phyloP scores from a whole-genome alignment of 192 early-diverging fungal species.

The Backusella liffmaniae region DNA sequence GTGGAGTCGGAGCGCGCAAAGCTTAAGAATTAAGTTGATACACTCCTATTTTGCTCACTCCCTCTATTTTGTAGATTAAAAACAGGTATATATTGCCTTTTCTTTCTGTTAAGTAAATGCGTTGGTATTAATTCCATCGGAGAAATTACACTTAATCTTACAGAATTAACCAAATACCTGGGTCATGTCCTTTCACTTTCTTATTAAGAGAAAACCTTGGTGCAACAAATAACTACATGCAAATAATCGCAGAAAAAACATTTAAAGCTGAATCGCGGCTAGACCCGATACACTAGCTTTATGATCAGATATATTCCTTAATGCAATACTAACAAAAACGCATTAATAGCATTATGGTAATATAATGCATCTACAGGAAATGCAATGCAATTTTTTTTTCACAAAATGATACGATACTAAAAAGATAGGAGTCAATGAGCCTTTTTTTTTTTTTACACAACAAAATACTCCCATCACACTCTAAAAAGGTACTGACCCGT shows the following conservation, averaged over 20 bases:
- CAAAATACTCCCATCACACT: neutral
- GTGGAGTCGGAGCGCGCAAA: neutral
- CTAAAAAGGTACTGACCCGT: constrained; percentile 3
- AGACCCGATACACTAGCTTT: neutral
- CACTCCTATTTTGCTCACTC: neutral
- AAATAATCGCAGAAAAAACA: neutral
- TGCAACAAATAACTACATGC: neutral
- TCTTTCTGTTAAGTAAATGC: neutral
- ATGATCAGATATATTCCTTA: neutral
- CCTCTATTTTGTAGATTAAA: neutral
- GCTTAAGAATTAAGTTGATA: neutral
- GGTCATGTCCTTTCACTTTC: neutral
- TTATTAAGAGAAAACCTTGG: neutral
- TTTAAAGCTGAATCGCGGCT: neutral
- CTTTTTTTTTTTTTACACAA: neutral
- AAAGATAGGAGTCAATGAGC: neutral
- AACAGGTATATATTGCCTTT: neutral
- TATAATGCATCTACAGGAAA: neutral
- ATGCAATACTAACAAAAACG: neutral
- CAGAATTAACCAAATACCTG: constrained; percentile 5
- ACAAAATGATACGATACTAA: constrained; percentile 1
- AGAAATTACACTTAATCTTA: neutral
- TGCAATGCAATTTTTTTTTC: neutral
- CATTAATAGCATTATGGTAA: neutral
- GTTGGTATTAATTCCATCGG: neutral